phyloP scores from a whole-genome alignment of 768 basidiomycete genomes.

The Mycena capillaripes region DNA sequence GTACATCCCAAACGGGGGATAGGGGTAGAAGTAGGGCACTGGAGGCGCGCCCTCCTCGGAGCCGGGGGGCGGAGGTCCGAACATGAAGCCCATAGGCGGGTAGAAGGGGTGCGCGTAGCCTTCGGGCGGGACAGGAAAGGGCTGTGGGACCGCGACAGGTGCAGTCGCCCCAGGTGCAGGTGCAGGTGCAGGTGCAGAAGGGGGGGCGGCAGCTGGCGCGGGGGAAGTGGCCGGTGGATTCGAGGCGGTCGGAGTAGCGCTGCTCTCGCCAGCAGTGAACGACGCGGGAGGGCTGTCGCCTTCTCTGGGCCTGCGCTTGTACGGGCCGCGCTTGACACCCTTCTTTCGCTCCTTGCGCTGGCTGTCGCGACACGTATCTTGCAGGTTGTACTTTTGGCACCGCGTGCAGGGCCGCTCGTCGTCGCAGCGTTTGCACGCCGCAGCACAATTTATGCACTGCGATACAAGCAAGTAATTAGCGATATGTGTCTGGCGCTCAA shows the following conservation, averaged over 20 bases:
- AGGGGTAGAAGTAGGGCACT: conserved; percentile 34
- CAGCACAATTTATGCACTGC: conserved; percentile 89
- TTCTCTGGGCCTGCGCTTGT: conserved; percentile 73
- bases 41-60: conserved; percentile 28
- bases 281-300: conserved; percentile 32
- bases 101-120: conserved; percentile 33
- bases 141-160: not conserved
- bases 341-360: conserved; percentile 95
- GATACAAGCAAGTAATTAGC: not conserved
- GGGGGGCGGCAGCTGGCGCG: not conserved
- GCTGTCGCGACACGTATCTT: conserved; percentile 86
- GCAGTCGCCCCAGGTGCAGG: not conserved
- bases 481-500: not conserved
- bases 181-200: conserved; percentile 1
- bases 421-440: conserved; percentile 91
- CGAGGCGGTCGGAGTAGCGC: conserved; percentile 4
- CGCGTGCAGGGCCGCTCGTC: conserved; percentile 91
- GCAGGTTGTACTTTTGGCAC: conserved; percentile 90
- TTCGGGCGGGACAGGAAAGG: conserved; percentile 27
- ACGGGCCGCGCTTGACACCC: conserved; percentile 90
- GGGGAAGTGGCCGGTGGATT: not conserved
- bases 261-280: not conserved
- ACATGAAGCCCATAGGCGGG: conserved; percentile 32
- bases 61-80: conserved; percentile 26
- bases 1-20: conserved; percentile 30